phyloP scores from a whole-genome alignment of 2,329 filamentous ascomycete genomes.

The Alternaria conjuncta region DNA sequence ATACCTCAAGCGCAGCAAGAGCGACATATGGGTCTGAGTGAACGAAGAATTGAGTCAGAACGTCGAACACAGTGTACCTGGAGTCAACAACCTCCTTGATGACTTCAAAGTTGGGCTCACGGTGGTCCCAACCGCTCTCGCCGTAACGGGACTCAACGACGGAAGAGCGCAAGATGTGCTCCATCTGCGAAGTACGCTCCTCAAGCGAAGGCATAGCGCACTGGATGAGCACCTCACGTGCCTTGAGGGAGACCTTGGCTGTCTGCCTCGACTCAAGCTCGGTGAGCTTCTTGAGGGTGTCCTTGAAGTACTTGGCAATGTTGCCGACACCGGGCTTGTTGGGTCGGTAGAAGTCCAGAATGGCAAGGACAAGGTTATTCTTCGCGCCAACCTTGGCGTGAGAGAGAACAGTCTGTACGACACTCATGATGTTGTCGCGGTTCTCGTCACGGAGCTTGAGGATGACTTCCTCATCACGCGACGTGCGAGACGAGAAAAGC shows the following conservation, averaged over 20 bases:
- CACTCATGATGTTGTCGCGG: constrained; percentile 86
- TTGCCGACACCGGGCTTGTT: constrained; percentile 92
- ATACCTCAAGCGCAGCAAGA: constrained; percentile 91
- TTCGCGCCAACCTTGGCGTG: constrained; percentile 92
- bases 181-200: constrained; percentile 95
- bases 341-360: constrained; percentile 91
- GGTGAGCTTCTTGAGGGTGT: constrained; percentile 81
- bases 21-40: constrained; percentile 95
- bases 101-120: constrained; percentile 86
- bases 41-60: constrained; percentile 91
- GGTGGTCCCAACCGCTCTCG: constrained; percentile 95
- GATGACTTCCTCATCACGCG: constrained; percentile 91
- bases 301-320: constrained; percentile 85
- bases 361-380: constrained; percentile 90
- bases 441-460: constrained; percentile 93
- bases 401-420: constrained; percentile 88
- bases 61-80: constrained; percentile 97
- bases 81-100: constrained; percentile 99
- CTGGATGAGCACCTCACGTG: constrained; percentile 95
- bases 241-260: constrained; percentile 96
- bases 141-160: constrained; percentile 97
- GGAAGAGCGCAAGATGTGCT: constrained; percentile 94
- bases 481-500: constrained; percentile 83
- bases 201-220: constrained; percentile 95
- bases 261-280: constrained; percentile 87